Conservation (phyloP, 129 eudicot genomes). For the Kitagawia praeruptora region DNA sequence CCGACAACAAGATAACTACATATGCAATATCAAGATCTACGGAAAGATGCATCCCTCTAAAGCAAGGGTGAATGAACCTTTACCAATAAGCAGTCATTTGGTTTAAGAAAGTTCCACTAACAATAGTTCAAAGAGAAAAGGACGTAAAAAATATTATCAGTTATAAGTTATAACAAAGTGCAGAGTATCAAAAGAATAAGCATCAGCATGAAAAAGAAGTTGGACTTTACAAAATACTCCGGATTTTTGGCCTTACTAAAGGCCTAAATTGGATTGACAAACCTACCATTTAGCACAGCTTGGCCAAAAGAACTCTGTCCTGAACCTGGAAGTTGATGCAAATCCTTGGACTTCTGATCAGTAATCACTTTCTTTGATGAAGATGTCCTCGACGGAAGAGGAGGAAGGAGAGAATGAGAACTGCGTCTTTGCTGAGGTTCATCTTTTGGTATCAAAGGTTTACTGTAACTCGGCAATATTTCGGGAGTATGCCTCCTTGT, state of each 20-base stretch:
- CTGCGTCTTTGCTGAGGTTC: conserved; percentile 58
- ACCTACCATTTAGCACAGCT: conserved; percentile 75
- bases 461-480: conserved; percentile 43
- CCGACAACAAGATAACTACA: not conserved
- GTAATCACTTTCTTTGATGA: conserved; percentile 39
- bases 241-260: too few species aligned
- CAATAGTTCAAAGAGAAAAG: not conserved
- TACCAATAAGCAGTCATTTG: not conserved
- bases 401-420: conserved; percentile 69
- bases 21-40: not conserved
- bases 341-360: conserved; percentile 40
- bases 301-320: conserved; percentile 69
- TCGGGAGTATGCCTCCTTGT: conserved; percentile 83
- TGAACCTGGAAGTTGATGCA: conserved; percentile 55
- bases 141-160: not conserved
- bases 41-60: not conserved
- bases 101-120: not conserved
- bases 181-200: not conserved
- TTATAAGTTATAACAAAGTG: not conserved
- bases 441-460: conserved; percentile 60
- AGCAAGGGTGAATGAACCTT: not conserved
- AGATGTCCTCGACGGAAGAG: conserved; percentile 46
- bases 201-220: not conserved
- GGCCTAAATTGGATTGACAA: not conserved
- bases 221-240: not conserved